Conservation (phyloP, 495 filamentous ascomycete species). For the Monascus purpureus region DNA sequence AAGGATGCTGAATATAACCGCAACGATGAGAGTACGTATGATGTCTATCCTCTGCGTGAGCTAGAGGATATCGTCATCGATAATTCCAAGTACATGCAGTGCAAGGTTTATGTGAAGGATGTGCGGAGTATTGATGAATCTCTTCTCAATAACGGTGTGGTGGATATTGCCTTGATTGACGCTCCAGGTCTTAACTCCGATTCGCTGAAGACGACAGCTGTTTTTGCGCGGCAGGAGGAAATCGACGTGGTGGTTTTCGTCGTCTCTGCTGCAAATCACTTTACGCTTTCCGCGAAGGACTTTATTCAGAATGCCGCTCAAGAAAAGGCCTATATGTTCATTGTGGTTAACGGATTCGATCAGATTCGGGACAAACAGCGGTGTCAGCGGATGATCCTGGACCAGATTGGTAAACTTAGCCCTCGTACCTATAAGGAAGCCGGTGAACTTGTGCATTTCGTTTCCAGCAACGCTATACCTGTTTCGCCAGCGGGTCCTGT, state of each 20-base stretch:
- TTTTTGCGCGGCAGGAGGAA: constrained; percentile 94
- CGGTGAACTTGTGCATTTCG: constrained; percentile 87
- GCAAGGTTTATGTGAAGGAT: constrained; percentile 94
- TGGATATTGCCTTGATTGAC: constrained; percentile 95
- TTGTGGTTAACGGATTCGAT: constrained; percentile 96
- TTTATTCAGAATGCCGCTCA: constrained; percentile 92
- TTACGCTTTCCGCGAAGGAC: constrained; percentile 89
- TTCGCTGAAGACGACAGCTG: constrained; percentile 89
- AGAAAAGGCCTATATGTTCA: constrained; percentile 97
- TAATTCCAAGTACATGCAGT: constrained; percentile 75
- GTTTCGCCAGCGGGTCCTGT: constrained; percentile 41
- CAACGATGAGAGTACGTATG: constrained; percentile 86
- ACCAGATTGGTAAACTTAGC: constrained; percentile 72
- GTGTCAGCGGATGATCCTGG: constrained; percentile 80
- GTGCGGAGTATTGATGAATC: constrained; percentile 84
- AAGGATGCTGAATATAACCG: constrained; percentile 67
- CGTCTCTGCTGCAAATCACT: constrained; percentile 93
- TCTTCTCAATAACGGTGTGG: constrained; percentile 89
- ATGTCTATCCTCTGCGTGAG: constrained; percentile 60
- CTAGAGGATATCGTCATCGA: constrained; percentile 84
- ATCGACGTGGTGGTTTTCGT: constrained; percentile 99
- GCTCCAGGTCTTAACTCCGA: constrained; percentile 92
- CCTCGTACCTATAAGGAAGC: constrained; percentile 88
- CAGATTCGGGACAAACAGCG: constrained; percentile 79
- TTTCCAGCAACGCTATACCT: constrained; percentile 89